These are phyloP conservation scores for Capsella bursapastoris DNA, from an alignment of 345 rosid species.

Conservation along the genomic window DNA sequence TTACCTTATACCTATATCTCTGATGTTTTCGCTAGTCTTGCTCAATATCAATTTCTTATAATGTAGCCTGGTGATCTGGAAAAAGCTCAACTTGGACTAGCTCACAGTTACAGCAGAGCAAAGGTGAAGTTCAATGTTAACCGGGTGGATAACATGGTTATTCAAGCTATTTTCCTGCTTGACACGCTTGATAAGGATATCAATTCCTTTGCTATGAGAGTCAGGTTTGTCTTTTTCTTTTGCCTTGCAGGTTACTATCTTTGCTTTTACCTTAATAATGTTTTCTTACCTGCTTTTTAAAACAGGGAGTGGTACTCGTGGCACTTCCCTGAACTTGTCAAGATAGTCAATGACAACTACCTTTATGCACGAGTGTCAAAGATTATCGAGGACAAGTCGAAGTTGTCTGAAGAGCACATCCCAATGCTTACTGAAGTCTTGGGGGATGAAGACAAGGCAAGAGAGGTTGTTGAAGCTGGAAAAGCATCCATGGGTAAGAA, in stretches of 20 bases:
- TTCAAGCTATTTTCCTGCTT: constrained; percentile 88
- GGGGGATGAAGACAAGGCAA: constrained; percentile 97
- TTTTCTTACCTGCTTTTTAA: too few species aligned
- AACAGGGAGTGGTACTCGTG: constrained; percentile 86
- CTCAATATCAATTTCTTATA: neutral
- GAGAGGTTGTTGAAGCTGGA: constrained; percentile 88
- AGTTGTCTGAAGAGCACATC: constrained; percentile 63
- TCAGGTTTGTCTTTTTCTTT: constrained; percentile 62
- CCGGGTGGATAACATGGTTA: constrained; percentile 92
- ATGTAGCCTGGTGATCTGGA: constrained; percentile 85
- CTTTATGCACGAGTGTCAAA: constrained; percentile 76
- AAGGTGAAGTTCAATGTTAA: constrained; percentile 97
- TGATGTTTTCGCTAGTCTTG: neutral
- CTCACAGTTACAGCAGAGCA: constrained; percentile 95
- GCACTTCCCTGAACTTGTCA: constrained; percentile 95
- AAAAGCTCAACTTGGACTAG: constrained; percentile 94
- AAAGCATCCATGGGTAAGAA: constrained; percentile 93
- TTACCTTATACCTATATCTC: neutral
- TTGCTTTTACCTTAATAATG: too few species aligned
- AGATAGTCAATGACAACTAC: constrained; percentile 94
- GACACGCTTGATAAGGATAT: constrained; percentile 92
- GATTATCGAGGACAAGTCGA: constrained; percentile 74
- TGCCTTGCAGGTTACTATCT: neutral
- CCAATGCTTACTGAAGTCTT: constrained; percentile 67
- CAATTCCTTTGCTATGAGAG: constrained; percentile 88